A percentile compares a stretch with the other conserved stretches of the same genome.
These are phyloP conservation scores for Alternaria dauci DNA, from an alignment of 2,329 filamentous ascomycete species.

Conservation along the genomic window DNA sequence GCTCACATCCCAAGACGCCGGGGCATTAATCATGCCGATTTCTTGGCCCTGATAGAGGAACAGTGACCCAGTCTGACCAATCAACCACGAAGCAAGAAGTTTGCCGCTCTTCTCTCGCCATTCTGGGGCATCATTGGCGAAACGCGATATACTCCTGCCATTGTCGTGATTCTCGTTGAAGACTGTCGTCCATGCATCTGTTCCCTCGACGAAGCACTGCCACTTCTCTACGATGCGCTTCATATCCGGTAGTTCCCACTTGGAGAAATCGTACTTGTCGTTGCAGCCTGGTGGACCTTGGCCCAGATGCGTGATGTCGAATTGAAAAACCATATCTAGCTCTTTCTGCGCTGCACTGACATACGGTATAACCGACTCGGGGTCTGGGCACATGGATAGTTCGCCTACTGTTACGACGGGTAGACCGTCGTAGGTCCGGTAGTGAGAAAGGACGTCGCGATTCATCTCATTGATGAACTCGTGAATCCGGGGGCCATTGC, in stretches of 20 bases:
- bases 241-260: constrained; percentile 56
- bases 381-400: constrained; percentile 60
- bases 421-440: constrained; percentile 55
- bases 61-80: constrained; percentile 61
- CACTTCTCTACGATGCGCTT: constrained; percentile 54
- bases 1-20: constrained; percentile 57
- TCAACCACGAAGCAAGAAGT: constrained; percentile 58
- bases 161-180: constrained; percentile 73
- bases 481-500: constrained; percentile 66
- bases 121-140: constrained; percentile 57
- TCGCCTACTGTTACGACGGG: constrained; percentile 65
- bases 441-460: constrained; percentile 61
- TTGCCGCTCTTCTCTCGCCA: constrained; percentile 51
- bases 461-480: constrained; percentile 66
- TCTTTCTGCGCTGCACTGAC: constrained; percentile 54
- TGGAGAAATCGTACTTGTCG: constrained; percentile 42
- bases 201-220: constrained; percentile 60
- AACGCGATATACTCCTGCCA: constrained; percentile 64
- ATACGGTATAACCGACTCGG: constrained; percentile 54
- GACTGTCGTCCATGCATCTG: constrained; percentile 62
- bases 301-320: constrained; percentile 52
- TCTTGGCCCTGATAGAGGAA: constrained; percentile 70
- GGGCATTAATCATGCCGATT: constrained; percentile 67
- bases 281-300: constrained; percentile 46
- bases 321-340: constrained; percentile 61